phyloP scores from a whole-genome alignment of 768 basidiomycete species.

The Dentipellis sp. region DNA sequence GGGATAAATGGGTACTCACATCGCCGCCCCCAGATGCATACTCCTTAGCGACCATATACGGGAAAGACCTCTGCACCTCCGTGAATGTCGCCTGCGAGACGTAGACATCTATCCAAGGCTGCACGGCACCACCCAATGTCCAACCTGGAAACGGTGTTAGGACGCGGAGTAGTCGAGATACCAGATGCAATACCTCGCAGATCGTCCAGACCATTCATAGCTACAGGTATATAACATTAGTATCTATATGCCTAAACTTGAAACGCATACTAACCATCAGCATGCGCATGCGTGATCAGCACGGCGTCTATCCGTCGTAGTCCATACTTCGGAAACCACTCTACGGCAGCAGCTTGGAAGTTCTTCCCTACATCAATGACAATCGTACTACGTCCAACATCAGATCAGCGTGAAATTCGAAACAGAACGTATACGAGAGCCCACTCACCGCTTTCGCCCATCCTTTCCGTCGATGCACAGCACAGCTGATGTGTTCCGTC shows the following conservation, averaged over 20 bases:
- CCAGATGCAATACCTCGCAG: constrained; percentile 45
- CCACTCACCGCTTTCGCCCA: constrained; percentile 41
- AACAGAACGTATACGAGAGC: constrained; percentile 1
- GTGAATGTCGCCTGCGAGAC: constrained; percentile 53
- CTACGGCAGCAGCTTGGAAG: constrained; percentile 48
- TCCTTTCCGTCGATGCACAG: constrained; percentile 37
- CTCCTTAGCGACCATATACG: constrained; percentile 71
- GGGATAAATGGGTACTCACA: constrained; percentile 30
- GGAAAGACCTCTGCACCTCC: constrained; percentile 65
- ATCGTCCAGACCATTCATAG: constrained; percentile 89
- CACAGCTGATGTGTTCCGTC: constrained; percentile 76
- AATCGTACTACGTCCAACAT: constrained; percentile 44
- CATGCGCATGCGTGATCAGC: constrained; percentile 83
- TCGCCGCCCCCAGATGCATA: constrained; percentile 76
- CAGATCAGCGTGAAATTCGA: not conserved
- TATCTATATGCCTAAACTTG: not conserved
- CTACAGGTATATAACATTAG: constrained; percentile 21
- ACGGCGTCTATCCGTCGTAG: constrained; percentile 66
- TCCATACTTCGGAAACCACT: constrained; percentile 64
- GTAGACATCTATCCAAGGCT: constrained; percentile 69
- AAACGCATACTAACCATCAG: constrained; percentile 43
- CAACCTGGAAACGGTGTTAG: constrained; percentile 38
- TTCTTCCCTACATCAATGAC: constrained; percentile 84
- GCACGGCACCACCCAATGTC: constrained; percentile 60
- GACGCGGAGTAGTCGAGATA: too few relatives aligned